Conservation (phyloP, 345 rosid genomes). For the Camelina laxa region DNA sequence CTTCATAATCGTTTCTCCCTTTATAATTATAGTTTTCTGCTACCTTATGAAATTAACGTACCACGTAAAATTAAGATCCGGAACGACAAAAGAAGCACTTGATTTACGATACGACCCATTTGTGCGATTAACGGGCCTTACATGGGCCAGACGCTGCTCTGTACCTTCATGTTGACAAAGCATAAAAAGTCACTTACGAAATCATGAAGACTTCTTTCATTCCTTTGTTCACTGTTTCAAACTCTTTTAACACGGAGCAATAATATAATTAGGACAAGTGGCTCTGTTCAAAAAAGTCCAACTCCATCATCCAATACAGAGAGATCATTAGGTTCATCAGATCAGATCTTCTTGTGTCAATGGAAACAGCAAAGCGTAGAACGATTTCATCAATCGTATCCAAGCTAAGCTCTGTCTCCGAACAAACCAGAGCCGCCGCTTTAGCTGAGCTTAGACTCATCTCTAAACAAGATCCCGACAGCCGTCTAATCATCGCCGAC, state of each 20-base stretch:
- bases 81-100: not conserved
- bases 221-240: slow-evolving; percentile 10
- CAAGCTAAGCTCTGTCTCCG: slow-evolving; percentile 85
- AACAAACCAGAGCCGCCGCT: slow-evolving; percentile 68
- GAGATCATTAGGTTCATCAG: not conserved
- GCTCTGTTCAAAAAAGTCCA: slow-evolving; percentile 24
- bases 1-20: not conserved
- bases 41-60: slow-evolving; percentile 34
- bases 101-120: not conserved
- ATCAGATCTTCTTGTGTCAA: slow-evolving; percentile 17
- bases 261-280: not conserved
- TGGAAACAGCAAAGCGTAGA: slow-evolving; percentile 81
- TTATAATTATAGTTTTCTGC: slow-evolving; percentile 4
- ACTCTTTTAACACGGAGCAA: not conserved
- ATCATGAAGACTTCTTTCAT: not conserved
- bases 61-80: slow-evolving; percentile 46
- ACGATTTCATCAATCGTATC: slow-evolving; percentile 63
- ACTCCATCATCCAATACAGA: slow-evolving; percentile 10
- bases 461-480: slow-evolving; percentile 76
- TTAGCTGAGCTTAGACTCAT: slow-evolving; percentile 76
- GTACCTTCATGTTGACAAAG: not conserved
- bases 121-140: slow-evolving; percentile 1
- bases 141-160: not conserved
- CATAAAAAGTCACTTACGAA: not conserved
- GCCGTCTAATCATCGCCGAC: slow-evolving; percentile 67